phyloP scores from a whole-genome alignment of 352 stramenopile genomes.

The Pythium apleroticum region DNA sequence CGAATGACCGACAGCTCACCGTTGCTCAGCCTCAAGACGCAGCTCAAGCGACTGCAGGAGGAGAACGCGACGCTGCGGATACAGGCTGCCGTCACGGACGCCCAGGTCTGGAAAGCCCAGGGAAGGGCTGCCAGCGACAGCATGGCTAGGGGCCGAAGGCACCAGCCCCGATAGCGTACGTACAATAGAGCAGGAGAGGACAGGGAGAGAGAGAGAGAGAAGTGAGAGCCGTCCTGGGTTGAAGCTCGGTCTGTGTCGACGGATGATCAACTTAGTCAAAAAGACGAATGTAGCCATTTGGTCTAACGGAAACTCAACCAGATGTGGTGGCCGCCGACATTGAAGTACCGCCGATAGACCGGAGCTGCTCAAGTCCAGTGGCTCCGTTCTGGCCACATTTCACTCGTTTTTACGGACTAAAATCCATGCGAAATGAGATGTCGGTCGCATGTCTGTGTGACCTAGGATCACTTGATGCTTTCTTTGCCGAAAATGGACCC shows the following conservation, averaged over 20 bases:
- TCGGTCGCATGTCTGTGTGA: too few relatives aligned
- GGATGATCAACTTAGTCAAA: background rate
- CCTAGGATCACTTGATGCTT: too few relatives aligned
- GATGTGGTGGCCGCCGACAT: background rate
- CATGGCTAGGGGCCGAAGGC: background rate
- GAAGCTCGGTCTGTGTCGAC: background rate
- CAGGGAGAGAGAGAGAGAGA: too few relatives aligned
- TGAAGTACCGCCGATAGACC: background rate
- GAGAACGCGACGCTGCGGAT: slow-evolving; percentile 45
- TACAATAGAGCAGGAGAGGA: background rate
- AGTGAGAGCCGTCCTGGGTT: too few relatives aligned
- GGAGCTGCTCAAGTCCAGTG: background rate
- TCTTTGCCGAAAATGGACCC: too few relatives aligned
- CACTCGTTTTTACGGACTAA: too few relatives aligned
- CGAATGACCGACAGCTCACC: slow-evolving; percentile 21
- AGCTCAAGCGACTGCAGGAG: slow-evolving; percentile 38
- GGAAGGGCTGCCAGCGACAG: background rate
- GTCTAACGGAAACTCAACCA: background rate
- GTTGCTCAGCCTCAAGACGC: slow-evolving; percentile 42
- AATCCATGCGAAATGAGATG: too few relatives aligned
- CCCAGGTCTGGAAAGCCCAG: slow-evolving; percentile 33
- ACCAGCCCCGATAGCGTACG: background rate
- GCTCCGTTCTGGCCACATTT: too few relatives aligned
- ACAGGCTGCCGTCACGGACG: slow-evolving; percentile 40
- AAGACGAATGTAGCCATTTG: background rate